phyloP scores from a whole-genome alignment of 352 stramenopile genomes.

The Globisporangium camurandrum region DNA sequence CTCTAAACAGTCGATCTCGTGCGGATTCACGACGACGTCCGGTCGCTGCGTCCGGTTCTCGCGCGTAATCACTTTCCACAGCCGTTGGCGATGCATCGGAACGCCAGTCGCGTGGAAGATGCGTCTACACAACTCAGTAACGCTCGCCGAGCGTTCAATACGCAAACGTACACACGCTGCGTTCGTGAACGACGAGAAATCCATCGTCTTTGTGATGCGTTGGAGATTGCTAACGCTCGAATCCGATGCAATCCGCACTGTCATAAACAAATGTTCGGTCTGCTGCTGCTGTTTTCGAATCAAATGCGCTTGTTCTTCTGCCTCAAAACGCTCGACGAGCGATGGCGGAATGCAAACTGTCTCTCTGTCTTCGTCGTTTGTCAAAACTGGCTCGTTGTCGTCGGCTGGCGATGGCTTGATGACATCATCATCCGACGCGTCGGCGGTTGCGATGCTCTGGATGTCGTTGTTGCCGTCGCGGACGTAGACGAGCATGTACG shows the following conservation, averaged over 20 bases:
- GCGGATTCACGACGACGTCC: slow-evolving; percentile 40
- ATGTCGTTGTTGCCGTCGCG: slow-evolving; percentile 73
- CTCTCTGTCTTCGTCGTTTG: no score
- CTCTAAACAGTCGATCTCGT: slow-evolving; percentile 42
- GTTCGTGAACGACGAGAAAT: slow-evolving; percentile 77
- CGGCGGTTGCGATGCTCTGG: slow-evolving; percentile 33
- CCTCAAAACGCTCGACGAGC: slow-evolving; percentile 61
- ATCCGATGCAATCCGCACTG: slow-evolving; percentile 70
- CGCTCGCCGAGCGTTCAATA: slow-evolving; percentile 48
- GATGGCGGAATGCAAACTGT: no score
- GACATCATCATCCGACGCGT: no score
- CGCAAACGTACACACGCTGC: slow-evolving; percentile 46
- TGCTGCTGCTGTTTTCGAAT: slow-evolving; percentile 74
- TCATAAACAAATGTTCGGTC: slow-evolving; percentile 81
- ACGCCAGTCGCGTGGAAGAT: slow-evolving; percentile 62
- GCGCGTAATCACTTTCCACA: slow-evolving; percentile 83
- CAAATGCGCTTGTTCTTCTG: slow-evolving; percentile 62
- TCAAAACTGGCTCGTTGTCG: slow-evolving; percentile 33
- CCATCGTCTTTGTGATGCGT: slow-evolving; percentile 63
- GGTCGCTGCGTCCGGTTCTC: slow-evolving; percentile 79
- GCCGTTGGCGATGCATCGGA: slow-evolving; percentile 45
- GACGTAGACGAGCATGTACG: slow-evolving; percentile 88
- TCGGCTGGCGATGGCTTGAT: background rate
- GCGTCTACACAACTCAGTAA: slow-evolving; percentile 57
- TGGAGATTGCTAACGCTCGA: slow-evolving; percentile 54